These are phyloP conservation scores for Glycine latifolia DNA, from an alignment of 306 rosid species.

Conservation along the genomic window DNA sequence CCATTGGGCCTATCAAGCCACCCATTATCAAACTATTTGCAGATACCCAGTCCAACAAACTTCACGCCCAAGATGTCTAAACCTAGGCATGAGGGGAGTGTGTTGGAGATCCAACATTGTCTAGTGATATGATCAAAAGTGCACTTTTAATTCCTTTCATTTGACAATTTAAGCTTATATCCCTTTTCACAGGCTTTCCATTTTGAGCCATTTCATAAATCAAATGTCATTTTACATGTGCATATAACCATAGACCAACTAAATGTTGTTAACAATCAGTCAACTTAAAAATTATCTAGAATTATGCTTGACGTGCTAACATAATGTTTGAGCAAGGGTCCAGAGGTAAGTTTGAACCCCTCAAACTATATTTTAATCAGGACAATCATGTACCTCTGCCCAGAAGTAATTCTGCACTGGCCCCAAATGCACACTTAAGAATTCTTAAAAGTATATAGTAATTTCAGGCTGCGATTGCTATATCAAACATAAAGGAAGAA, in stretches of 20 bases:
- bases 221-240: conserved; percentile 10
- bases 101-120: too few relatives aligned
- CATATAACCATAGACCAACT: conserved; percentile 8
- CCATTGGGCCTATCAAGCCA: not conserved
- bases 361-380: conserved; percentile 16
- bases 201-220: not conserved
- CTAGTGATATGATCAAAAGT: too few relatives aligned
- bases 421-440: conserved; percentile 18
- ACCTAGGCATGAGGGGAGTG: too few relatives aligned
- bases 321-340: conserved; percentile 24
- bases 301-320: conserved; percentile 18
- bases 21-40: not conserved
- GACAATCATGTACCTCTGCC: conserved; percentile 30
- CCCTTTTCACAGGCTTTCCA: not conserved
- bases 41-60: too few relatives aligned
- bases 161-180: too few relatives aligned
- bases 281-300: conserved; percentile 30
- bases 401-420: conserved; percentile 4
- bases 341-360: conserved; percentile 35
- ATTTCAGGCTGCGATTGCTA: conserved; percentile 35
- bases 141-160: too few relatives aligned
- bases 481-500: conserved; percentile 41
- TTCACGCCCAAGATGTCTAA: too few relatives aligned
- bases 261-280: conserved; percentile 14
- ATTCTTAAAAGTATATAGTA: conserved; percentile 21